These are phyloP conservation scores for Prunus campanulata DNA, from an alignment of 306 rosid genomes.

Conservation along the genomic window DNA sequence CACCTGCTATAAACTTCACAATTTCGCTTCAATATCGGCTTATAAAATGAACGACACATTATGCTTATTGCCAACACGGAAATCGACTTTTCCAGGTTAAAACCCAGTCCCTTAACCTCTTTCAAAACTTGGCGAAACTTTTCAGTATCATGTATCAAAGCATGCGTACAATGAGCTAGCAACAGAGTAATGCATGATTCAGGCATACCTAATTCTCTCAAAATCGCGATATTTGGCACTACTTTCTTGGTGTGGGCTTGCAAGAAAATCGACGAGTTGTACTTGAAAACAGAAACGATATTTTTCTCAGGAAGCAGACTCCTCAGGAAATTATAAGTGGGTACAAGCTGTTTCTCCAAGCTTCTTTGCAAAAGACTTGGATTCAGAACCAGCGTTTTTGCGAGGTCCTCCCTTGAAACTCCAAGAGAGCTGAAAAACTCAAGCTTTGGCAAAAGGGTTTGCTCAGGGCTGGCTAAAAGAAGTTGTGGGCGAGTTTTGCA, in stretches of 20 bases:
- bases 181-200: conserved; percentile 1
- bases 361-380: neutral
- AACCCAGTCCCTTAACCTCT: conserved; percentile 39
- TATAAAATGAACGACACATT: neutral
- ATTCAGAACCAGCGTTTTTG: neutral
- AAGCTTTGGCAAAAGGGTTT: conserved; percentile 39
- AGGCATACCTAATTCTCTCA: conserved; percentile 34
- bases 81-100: conserved; percentile 9
- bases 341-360: conserved; percentile 21
- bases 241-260: neutral
- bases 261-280: neutral
- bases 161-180: neutral
- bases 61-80: conserved; percentile 28
- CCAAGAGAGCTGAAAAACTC: conserved; percentile 36
- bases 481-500: neutral
- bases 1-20: conserved; percentile 35
- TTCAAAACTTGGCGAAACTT: neutral
- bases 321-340: conserved; percentile 22
- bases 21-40: conserved; percentile 36
- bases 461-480: conserved; percentile 23
- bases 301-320: conserved; percentile 24
- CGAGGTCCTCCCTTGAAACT: conserved; percentile 22
- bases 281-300: neutral
- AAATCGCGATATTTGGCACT: conserved; percentile 17
- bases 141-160: neutral